Percentiles rank a stretch among this genome's conserved stretches.
Evolutionary conservation across 73 alveolate genomes (phyloP).

Genomic region (Tetrahymena borealis): DNA sequence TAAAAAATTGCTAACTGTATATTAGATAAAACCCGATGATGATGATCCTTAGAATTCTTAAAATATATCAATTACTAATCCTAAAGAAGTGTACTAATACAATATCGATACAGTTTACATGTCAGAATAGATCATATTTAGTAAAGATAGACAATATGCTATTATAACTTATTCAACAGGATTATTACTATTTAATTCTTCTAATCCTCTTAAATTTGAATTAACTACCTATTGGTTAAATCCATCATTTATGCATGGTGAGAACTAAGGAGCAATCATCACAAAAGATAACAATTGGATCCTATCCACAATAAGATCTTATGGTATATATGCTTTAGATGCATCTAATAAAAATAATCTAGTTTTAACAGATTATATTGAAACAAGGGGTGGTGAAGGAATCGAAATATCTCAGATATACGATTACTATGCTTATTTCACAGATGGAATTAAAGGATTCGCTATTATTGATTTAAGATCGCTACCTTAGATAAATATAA

Average conservation of each 20-base stretch:
- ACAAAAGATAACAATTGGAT: not conserved
- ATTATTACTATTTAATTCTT: not conserved
- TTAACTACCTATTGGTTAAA: not conserved
- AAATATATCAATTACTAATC: not conserved
- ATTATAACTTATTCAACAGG: not conserved
- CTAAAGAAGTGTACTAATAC: not conserved
- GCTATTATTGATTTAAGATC: not conserved
- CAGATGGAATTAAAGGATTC: not conserved
- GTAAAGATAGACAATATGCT: not conserved
- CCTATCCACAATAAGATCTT: not conserved
- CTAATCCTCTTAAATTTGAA: not conserved
- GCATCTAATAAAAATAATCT: not conserved
- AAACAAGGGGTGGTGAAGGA: not conserved
- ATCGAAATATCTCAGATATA: not conserved
- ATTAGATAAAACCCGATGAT: not conserved
- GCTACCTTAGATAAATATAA: not conserved
- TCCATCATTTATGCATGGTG: not conserved
- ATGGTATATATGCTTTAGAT: not conserved
- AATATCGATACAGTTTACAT: not conserved
- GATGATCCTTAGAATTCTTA: not conserved
- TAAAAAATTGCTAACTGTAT: not conserved
- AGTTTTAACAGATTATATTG: not conserved
- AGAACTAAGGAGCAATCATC: not conserved
- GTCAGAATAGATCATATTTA: not conserved
- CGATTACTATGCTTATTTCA: not conserved